Percentiles rank a stretch among this genome's conserved stretches.
Evolutionary conservation across 2,329 filamentous ascomycete species (phyloP).

Genomic region (Talaromyces sp.): DNA sequence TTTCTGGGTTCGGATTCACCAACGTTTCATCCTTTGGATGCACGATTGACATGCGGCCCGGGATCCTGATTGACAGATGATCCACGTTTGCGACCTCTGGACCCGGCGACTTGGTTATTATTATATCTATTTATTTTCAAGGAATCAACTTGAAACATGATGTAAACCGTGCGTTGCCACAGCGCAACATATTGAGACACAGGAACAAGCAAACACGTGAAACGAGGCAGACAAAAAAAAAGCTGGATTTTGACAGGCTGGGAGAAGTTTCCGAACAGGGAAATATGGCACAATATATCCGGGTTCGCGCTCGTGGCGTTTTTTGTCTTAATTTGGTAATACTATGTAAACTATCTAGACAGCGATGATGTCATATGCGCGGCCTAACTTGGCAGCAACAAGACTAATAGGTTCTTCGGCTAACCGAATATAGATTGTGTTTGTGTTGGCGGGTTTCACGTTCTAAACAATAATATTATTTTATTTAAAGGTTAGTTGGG

Average conservation of each 20-base stretch:
- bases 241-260: neutral
- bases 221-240: neutral
- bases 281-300: neutral
- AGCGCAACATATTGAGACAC: too few species aligned
- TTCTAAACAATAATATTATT: too few species aligned
- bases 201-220: too few species aligned
- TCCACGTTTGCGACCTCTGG: neutral
- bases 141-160: neutral
- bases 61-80: neutral
- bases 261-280: neutral
- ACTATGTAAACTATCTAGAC: neutral
- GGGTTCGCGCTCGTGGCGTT: neutral
- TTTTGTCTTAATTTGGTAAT: neutral
- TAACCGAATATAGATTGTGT: neutral
- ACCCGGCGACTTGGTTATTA: neutral
- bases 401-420: neutral
- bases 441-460: too few species aligned
- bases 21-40: neutral
- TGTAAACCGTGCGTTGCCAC: neutral
- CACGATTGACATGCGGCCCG: neutral
- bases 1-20: neutral
- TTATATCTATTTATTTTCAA: neutral
- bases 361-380: neutral
- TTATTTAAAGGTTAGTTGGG: too few species aligned
- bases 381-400: neutral